Conservation (phyloP, 768 basidiomycete species). For the Trametes meyenii region DNA sequence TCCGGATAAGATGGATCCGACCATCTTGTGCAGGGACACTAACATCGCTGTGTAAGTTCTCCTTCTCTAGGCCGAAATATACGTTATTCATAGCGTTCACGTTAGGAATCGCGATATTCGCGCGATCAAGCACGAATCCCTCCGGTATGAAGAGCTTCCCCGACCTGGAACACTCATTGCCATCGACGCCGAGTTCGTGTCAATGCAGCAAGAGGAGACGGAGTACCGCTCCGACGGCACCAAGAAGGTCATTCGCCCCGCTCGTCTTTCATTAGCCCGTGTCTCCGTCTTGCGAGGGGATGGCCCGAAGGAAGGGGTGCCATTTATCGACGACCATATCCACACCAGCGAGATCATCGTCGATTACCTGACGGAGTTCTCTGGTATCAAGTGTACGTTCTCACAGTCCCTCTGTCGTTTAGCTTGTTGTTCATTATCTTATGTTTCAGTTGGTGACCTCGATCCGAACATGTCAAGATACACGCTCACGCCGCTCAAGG, state of each 20-base stretch:
- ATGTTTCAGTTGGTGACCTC: conserved; percentile 79
- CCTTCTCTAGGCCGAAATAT: background rate
- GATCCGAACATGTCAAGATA: conserved; percentile 82
- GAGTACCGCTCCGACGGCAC: conserved; percentile 95
- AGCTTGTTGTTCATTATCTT: background rate
- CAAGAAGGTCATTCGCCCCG: conserved; percentile 89
- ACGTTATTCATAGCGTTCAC: background rate
- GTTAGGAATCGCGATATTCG: conserved; percentile 73
- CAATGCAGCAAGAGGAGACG: conserved; percentile 97
- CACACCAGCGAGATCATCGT: conserved; percentile 95
- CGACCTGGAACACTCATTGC: conserved; percentile 85
- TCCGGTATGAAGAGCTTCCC: conserved; percentile 78
- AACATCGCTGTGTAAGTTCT: conserved; percentile 78
- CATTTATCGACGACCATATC: conserved; percentile 98
- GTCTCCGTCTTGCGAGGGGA: conserved; percentile 92
- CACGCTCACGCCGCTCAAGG: conserved; percentile 91
- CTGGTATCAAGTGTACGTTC: conserved; percentile 86
- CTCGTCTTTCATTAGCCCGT: conserved; percentile 88
- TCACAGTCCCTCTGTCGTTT: background rate
- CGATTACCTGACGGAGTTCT: conserved; percentile 96
- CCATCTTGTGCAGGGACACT: conserved; percentile 82
- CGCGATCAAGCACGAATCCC: conserved; percentile 76
- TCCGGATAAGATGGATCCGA: conserved; percentile 67
- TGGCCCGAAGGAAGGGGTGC: conserved; percentile 76
- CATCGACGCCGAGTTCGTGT: conserved; percentile 98